Evolutionary conservation across 2,329 filamentous ascomycete species (phyloP), one percentile per base, ranked within the genome.

Genomic region (Plenodomus tracheiphilus): DNA sequence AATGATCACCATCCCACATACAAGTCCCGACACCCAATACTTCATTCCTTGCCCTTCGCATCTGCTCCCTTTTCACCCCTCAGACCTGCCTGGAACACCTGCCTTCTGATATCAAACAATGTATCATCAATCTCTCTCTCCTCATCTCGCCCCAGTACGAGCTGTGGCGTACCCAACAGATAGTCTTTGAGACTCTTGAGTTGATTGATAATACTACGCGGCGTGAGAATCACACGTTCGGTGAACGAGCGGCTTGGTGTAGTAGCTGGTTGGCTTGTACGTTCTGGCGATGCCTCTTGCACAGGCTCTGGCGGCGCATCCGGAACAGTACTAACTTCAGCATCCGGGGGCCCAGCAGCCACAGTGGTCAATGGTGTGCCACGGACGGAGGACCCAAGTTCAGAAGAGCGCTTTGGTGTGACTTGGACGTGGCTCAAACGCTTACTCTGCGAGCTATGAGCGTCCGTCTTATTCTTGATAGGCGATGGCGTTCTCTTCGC

Each of bases 91-190:
- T 86, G 83, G 68, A 88, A 88, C 43, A 92, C 79, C 68, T 88
- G 85, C 54, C 82, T 80, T 69, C 88, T 86, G 56, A 93, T 83
- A 68, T 93, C 87, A 76, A 92, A 89, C 66, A 94, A 79, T 61
- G 90, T 75, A 65, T 92, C 87, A 64, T 94, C 89, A 57, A 94
- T 79, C 66, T 86, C 80, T 50, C 85, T 80, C 44, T 91, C 82
- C 52, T 89, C 85, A 10, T 82, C 77, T 10, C 83, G 79, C 15
- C 84, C 84, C 36, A 95, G 72, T 15, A 81, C 77, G 18, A 85
- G 77, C 21, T 74, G 75, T 45, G 59, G 60, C 4, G 49, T 54
- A 54, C 84, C 79, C 17, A 78, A 76, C 19, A 94, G 70, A 0
- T 87, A 76, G 17, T 74, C 75, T 53, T 74, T 78, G 37, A 87